phyloP scores from a whole-genome alignment of 1,284 basidiomycete genomes.

The Moniliophthora roreri region DNA sequence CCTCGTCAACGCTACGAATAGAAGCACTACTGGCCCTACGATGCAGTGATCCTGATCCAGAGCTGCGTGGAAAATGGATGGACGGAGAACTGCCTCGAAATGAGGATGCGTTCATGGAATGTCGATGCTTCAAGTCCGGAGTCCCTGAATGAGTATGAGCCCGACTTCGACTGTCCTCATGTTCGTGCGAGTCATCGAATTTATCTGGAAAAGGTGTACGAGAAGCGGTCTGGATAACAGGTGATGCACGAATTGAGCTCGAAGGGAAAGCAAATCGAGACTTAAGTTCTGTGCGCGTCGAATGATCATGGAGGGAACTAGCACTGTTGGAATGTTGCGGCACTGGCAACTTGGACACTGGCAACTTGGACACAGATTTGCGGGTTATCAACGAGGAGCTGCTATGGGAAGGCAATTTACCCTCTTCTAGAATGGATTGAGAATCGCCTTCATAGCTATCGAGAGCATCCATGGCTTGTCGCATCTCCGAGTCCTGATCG shows the following conservation, averaged over 20 bases:
- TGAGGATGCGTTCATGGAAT: constrained; percentile 25
- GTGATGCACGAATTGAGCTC: not conserved
- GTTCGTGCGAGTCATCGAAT: constrained; percentile 25
- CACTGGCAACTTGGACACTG: too few species aligned
- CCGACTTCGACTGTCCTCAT: constrained; percentile 38
- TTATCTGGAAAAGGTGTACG: not conserved
- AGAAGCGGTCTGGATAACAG: not conserved
- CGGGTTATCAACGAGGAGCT: not conserved
- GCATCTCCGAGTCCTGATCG: constrained; percentile 75
- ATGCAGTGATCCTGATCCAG: constrained; percentile 5
- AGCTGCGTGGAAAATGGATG: constrained; percentile 7
- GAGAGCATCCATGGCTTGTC: constrained; percentile 56
- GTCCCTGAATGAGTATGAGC: constrained; percentile 23
- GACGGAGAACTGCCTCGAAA: constrained; percentile 23
- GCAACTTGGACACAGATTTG: too few species aligned
- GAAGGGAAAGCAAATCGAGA: not conserved
- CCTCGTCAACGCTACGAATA: constrained; percentile 34
- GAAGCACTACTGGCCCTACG: constrained; percentile 36
- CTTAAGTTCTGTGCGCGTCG: not conserved
- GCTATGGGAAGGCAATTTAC: constrained; percentile 15
- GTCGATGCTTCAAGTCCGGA: constrained; percentile 30
- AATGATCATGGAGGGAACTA: constrained; percentile 1
- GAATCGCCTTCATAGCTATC: constrained; percentile 46
- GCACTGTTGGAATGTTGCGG: too few species aligned
- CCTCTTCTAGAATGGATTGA: constrained; percentile 17